Evolutionary conservation across 441 rosid species (phyloP).

Genomic region (Syzygium malaccense): DNA sequence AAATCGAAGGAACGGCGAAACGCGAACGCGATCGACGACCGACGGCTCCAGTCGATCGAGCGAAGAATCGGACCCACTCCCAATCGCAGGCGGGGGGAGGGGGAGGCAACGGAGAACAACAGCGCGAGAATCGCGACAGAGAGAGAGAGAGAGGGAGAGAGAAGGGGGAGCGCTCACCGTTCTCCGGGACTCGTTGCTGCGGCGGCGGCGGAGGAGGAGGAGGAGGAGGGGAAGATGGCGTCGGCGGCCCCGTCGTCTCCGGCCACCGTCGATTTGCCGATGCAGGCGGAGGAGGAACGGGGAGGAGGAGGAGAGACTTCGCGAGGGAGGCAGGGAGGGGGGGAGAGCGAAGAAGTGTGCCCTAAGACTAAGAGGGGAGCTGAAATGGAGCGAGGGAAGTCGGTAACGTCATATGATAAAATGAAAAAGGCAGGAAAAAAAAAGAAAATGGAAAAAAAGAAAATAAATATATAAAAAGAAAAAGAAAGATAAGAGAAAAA

Average conservation of each 20-base stretch:
- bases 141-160: not conserved
- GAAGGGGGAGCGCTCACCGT: not conserved
- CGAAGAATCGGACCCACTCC: not conserved
- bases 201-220: not conserved
- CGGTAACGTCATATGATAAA: not conserved
- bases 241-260: not conserved
- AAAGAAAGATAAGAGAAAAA: not conserved
- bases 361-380: not conserved
- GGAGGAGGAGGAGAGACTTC: not conserved
- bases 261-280: not conserved
- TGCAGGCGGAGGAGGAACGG: not conserved
- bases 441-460: not conserved
- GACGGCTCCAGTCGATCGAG: not conserved
- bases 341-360: not conserved
- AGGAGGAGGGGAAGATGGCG: not conserved
- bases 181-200: not conserved
- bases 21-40: not conserved
- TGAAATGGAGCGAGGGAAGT: not conserved
- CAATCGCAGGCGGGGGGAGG: not conserved
- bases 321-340: not conserved
- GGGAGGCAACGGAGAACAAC: not conserved
- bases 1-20: not conserved
- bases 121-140: not conserved
- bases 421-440: not conserved
- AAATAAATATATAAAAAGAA: not conserved